These are phyloP conservation scores for Exserohilum turcica DNA, from an alignment of 2,329 filamentous ascomycete genomes.

Conservation along the genomic window DNA sequence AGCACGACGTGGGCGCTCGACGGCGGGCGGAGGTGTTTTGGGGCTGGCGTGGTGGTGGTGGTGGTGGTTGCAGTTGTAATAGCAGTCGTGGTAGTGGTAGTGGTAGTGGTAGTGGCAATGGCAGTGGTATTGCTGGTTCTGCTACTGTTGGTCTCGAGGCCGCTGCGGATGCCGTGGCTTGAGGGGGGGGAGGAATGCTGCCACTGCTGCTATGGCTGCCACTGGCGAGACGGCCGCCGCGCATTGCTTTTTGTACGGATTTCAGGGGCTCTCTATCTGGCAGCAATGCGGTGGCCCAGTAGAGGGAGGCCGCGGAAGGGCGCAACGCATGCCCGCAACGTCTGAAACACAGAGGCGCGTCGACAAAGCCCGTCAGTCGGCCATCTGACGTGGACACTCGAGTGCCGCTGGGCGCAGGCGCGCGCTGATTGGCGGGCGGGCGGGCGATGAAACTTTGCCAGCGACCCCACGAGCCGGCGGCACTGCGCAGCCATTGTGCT, in stretches of 20 bases:
- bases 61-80: too few species aligned
- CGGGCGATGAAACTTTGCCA: conserved; percentile 11
- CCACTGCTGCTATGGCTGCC: not conserved
- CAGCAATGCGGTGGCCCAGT: conserved; percentile 18
- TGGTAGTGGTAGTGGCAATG: too few species aligned
- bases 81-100: too few species aligned
- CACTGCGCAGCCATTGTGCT: not conserved
- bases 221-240: conserved; percentile 9
- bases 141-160: too few species aligned
- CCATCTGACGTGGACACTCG: conserved; percentile 40
- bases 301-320: conserved; percentile 25
- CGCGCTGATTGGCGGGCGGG: conserved; percentile 15
- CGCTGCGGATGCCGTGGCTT: too few species aligned
- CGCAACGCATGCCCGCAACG: conserved; percentile 17
- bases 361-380: conserved; percentile 24
- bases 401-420: conserved; percentile 7
- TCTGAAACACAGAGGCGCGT: conserved; percentile 43
- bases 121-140: too few species aligned
- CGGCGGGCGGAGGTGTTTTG: not conserved
- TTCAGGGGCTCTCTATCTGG: conserved; percentile 17
- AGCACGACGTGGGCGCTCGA: conserved; percentile 6
- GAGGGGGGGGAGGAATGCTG: not conserved
- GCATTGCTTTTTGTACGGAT: conserved; percentile 19
- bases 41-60: not conserved
- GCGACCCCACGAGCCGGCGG: not conserved